These are phyloP conservation scores for Leishmania turanica DNA, from an alignment of 208 protist species.

Conservation along the genomic window DNA sequence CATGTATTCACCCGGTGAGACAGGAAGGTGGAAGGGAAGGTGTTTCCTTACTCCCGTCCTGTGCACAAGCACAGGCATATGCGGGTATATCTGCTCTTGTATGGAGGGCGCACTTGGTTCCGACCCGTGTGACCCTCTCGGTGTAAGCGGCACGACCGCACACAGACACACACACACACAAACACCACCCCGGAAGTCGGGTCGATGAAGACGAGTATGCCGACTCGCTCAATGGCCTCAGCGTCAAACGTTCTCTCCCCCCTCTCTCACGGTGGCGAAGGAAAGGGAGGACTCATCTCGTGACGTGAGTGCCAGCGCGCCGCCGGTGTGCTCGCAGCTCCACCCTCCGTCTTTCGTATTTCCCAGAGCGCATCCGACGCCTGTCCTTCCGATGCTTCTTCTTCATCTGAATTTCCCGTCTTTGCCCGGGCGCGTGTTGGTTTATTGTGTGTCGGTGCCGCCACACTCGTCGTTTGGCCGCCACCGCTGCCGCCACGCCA, in stretches of 20 bases:
- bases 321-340: background rate
- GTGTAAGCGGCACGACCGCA: background rate
- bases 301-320: background rate
- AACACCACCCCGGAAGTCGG: background rate
- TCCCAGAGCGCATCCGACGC: background rate
- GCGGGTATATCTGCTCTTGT: background rate
- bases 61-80: background rate
- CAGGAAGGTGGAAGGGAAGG: background rate
- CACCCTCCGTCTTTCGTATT: background rate
- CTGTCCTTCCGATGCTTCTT: background rate
- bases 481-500: background rate
- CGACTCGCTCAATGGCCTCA: background rate
- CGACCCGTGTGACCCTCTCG: background rate
- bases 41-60: background rate
- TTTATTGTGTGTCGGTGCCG: background rate
- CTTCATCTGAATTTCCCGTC: background rate
- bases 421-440: background rate
- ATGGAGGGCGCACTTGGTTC: background rate
- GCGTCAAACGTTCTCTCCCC: background rate
- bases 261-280: background rate
- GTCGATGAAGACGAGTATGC: background rate
- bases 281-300: background rate
- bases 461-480: background rate
- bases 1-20: background rate
- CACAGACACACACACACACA: background rate